Base-by-base conservation (phyloP, 2,329 filamentous ascomycete genomes). In the Bipolaris bicolor region DNA sequence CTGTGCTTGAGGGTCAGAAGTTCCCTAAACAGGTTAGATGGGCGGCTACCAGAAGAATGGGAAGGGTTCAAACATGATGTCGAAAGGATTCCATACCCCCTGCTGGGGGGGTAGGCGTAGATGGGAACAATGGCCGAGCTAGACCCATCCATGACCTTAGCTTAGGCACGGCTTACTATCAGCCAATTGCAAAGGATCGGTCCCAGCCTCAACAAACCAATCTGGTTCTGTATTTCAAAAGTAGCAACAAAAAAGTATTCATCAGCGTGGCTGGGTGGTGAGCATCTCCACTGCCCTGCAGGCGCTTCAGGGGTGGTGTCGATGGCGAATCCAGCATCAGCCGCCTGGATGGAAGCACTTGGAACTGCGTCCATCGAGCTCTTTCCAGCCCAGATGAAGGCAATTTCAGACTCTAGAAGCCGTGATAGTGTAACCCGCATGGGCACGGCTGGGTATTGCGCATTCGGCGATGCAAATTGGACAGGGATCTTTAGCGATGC, bases 31-130 rank as follows among this genome's bases (percentile, higher is more conserved):
- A 55, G 37, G 63, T 68, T 53, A 67, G 59, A 58, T 24, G 15
- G 34, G 24, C 7, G 37, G 39, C 31, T 13, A 33, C 16, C 47
- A 49, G 46, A 11, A 43, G 44, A 46, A 52, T 48, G 50, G 44
- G 33, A 46, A 41, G 29, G 16, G 53, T 44, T 15, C 64, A 52
- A 65, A 82, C 79, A 77, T 77, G 60, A 77, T 62, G 64, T 78
- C 76, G 57, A 82, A 68, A 13, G 79, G 77, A 59, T 77, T 68
- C 80, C 80, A 83, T 20, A 79, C 78, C 41, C 78, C 76, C 79
- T n/a, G 75, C 71, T 37, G 73, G 72, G 54, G 80, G 80, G 80
- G 68, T 82, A 82, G 40, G 82, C 72, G 67, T 82, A 82, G 50
- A 83, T 78, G 58, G 80, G 80, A 43, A 83, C 74, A 56, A 82